Conservation (phyloP, 2,329 filamentous ascomycete genomes). For the Alternaria sp. region DNA sequence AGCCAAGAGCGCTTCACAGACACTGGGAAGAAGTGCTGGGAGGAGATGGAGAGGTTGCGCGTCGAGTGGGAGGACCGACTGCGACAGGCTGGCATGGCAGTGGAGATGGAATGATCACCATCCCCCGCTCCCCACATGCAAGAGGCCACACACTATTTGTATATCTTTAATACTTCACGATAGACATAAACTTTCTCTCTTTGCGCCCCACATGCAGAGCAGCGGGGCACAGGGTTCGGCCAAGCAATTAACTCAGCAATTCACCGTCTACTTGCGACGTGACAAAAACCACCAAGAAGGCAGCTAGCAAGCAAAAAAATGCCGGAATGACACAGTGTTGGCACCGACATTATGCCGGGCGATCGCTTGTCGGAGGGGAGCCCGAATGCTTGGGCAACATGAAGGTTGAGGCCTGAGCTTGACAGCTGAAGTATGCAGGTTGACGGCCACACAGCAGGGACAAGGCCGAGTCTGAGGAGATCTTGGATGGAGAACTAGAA, state of each 20-base stretch:
- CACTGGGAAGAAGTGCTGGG: slow-evolving; percentile 68
- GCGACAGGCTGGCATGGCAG: slow-evolving; percentile 46
- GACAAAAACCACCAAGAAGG: neutral
- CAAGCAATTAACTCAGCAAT: neutral
- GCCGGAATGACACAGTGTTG: neutral
- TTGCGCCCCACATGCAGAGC: neutral
- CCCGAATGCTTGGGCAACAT: neutral
- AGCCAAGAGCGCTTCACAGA: slow-evolving; percentile 67
- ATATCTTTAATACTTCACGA: neutral
- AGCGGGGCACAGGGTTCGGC: neutral
- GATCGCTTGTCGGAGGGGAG: slow-evolving; percentile 3
- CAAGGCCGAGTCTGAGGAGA: neutral
- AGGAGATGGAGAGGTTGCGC: slow-evolving; percentile 74
- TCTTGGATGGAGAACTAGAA: neutral
- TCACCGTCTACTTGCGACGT: neutral
- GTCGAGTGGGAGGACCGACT: slow-evolving; percentile 63
- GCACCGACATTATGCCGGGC: slow-evolving; percentile 3
- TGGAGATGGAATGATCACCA: slow-evolving; percentile 31
- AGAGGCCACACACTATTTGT: neutral
- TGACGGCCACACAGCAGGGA: neutral
- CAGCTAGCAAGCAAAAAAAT: neutral
- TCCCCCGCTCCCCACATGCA: neutral
- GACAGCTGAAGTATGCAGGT: slow-evolving; percentile 1
- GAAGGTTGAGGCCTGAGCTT: neutral
- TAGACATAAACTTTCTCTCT: neutral